These are phyloP conservation scores for Mucor plumbeus DNA, from an alignment of 371 early-diverging fungal genomes.

Conservation along the genomic window DNA sequence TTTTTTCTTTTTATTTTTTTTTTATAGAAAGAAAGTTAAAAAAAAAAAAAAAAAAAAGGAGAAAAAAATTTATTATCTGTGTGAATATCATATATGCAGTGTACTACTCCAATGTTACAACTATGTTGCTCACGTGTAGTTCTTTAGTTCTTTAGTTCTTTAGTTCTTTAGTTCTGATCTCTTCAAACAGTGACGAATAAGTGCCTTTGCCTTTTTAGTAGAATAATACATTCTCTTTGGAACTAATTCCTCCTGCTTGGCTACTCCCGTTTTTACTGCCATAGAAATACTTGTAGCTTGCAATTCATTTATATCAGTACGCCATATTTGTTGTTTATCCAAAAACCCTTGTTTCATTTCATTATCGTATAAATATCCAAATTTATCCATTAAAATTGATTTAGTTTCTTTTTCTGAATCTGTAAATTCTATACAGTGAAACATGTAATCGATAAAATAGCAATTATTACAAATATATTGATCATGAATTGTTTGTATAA, in stretches of 20 bases:
- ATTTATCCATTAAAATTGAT: conserved; percentile 18
- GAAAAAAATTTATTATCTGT: conserved; percentile 10
- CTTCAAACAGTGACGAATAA: conserved; percentile 35
- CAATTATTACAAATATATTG: conserved; percentile 26
- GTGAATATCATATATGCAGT: not conserved
- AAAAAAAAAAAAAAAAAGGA: conserved; percentile 18
- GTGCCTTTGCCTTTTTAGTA: conserved; percentile 36
- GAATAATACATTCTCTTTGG: conserved; percentile 35
- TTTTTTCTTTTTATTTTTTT: too few species aligned
- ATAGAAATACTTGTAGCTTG: conserved; percentile 29
- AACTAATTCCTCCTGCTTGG: conserved; percentile 15
- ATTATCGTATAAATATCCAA: conserved; percentile 20
- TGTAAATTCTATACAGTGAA: conserved; percentile 29
- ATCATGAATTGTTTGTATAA: conserved; percentile 46
- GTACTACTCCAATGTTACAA: not conserved
- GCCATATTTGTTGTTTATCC: conserved; percentile 15
- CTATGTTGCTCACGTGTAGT: conserved; percentile 13
- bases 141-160: too few species aligned
- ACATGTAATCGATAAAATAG: conserved; percentile 45
- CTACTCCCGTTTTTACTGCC: conserved; percentile 36
- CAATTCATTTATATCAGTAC: conserved; percentile 35
- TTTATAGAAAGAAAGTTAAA: conserved; percentile 19
- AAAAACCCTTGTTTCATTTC: conserved; percentile 11
- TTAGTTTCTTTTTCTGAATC: conserved; percentile 15
- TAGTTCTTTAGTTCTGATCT: not conserved